Evolutionary conservation across 2,329 filamentous ascomycete species (phyloP).

Genomic region (Drechslerella coelobrocha): DNA sequence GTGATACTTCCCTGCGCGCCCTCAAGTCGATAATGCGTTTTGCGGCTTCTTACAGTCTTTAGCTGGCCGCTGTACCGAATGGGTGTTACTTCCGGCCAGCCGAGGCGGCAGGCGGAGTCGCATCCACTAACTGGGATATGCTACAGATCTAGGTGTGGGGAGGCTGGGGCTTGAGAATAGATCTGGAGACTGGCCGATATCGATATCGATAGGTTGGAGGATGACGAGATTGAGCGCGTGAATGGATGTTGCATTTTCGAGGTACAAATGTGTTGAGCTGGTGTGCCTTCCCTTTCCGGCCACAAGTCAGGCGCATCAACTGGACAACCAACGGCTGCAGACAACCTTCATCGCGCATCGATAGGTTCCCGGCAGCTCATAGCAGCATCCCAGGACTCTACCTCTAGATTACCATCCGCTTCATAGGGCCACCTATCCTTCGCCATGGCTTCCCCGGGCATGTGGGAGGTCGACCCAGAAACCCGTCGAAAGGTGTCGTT

Average conservation of each 20-base stretch:
- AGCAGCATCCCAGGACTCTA: neutral
- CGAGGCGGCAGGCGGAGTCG: neutral
- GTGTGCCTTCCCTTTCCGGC: neutral
- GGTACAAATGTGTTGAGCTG: neutral
- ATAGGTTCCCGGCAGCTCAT: neutral
- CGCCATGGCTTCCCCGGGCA: conserved; percentile 57
- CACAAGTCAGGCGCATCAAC: neutral
- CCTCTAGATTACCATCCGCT: neutral
- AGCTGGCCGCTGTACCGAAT: no score
- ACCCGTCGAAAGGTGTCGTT: conserved; percentile 82
- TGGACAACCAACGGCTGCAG: neutral
- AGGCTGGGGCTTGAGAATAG: neutral
- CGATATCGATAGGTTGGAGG: neutral
- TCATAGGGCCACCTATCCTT: neutral
- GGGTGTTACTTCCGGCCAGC: no score
- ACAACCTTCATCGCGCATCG: neutral
- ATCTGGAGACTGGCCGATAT: neutral
- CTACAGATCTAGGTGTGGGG: neutral
- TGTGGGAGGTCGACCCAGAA: conserved; percentile 99
- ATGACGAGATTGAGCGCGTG: neutral
- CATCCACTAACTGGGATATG: neutral
- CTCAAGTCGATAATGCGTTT: no score
- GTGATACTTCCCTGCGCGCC: no score
- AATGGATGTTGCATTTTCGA: neutral
- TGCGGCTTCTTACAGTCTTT: no score